Conservation (phyloP, 352 stramenopile species). For the Pythium monospermum region DNA sequence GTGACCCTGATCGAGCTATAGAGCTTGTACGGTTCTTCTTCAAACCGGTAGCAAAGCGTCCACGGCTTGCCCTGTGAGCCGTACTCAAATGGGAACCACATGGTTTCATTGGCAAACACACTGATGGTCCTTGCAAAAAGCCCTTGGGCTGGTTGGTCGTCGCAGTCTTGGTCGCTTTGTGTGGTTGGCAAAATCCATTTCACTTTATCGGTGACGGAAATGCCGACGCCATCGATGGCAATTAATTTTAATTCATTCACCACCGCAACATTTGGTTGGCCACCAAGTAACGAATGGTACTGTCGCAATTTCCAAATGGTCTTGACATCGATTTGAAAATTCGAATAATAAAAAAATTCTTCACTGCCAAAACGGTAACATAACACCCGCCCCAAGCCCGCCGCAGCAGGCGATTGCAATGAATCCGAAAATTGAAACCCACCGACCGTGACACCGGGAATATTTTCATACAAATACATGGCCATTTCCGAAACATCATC, state of each 20-base stretch:
- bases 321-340: slow-evolving; percentile 55
- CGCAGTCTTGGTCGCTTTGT: slow-evolving; percentile 29
- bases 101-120: slow-evolving; percentile 35
- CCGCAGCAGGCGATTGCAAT: slow-evolving; percentile 18
- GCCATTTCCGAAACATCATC: slow-evolving; percentile 58
- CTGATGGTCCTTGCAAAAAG: slow-evolving; percentile 26
- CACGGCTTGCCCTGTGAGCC: slow-evolving; percentile 37
- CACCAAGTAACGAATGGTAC: slow-evolving; percentile 14
- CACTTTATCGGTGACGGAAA: slow-evolving; percentile 38
- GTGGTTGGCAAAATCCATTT: slow-evolving; percentile 41
- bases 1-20: slow-evolving; percentile 34
- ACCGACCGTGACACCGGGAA: slow-evolving; percentile 31
- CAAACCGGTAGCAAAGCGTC: slow-evolving; percentile 67
- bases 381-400: slow-evolving; percentile 35
- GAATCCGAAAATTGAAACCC: slow-evolving; percentile 43
- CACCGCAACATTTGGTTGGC: slow-evolving; percentile 37
- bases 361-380: slow-evolving; percentile 63
- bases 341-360: slow-evolving; percentile 46
- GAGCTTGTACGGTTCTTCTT: slow-evolving; percentile 42
- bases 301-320: slow-evolving; percentile 43
- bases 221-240: slow-evolving; percentile 42
- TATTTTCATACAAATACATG: slow-evolving; percentile 66
- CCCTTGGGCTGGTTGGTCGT: slow-evolving; percentile 31
- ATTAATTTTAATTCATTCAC: slow-evolving; percentile 61
- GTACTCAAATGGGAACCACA: slow-evolving; percentile 54